Conservation (phyloP, 805 yeast genomes). For the Metschnikowia dekortorum region DNA sequence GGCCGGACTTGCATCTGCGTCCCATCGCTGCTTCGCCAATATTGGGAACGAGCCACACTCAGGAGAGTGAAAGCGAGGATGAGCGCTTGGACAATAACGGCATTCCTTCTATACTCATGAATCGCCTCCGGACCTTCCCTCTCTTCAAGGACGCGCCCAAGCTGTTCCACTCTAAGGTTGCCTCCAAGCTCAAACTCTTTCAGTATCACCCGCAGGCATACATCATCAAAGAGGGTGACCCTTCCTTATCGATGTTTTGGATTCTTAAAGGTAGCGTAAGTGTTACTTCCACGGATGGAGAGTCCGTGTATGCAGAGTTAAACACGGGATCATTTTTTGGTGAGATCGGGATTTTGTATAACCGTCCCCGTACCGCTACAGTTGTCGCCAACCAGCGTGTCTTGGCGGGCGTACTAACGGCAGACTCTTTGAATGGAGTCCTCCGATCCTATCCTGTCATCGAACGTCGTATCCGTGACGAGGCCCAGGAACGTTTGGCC, state of each 20-base stretch:
- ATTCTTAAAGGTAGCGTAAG: slow-evolving; percentile 69
- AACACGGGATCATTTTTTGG: slow-evolving; percentile 71
- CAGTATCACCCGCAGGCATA: slow-evolving; percentile 66
- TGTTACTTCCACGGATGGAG: slow-evolving; percentile 77
- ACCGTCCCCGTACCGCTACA: slow-evolving; percentile 75
- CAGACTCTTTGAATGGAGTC: slow-evolving; percentile 55
- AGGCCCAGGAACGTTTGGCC: slow-evolving; percentile 72
- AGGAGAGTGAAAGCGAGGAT: slow-evolving; percentile 8
- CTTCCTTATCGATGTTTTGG: slow-evolving; percentile 76
- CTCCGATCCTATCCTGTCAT: slow-evolving; percentile 59
- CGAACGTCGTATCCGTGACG: slow-evolving; percentile 68
- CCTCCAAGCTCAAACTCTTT: slow-evolving; percentile 52
- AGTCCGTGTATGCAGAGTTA: slow-evolving; percentile 66
- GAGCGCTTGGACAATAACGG: slow-evolving; percentile 9
- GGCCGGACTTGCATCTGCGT: neutral
- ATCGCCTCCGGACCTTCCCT: slow-evolving; percentile 53
- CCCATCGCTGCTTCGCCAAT: slow-evolving; percentile 4
- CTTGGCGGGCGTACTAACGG: slow-evolving; percentile 62
- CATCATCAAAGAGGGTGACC: slow-evolving; percentile 68
- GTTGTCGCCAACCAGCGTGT: slow-evolving; percentile 68
- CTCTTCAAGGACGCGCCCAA: slow-evolving; percentile 65
- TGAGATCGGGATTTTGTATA: slow-evolving; percentile 71
- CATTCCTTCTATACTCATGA: slow-evolving; percentile 52
- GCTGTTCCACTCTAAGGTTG: slow-evolving; percentile 56
- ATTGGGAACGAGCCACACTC: neutral